A percentile compares a stretch with the other conserved stretches of the same genome.
Conservation (phyloP, 2,329 filamentous ascomycete genomes). For the Ambrosiella xylebori region DNA sequence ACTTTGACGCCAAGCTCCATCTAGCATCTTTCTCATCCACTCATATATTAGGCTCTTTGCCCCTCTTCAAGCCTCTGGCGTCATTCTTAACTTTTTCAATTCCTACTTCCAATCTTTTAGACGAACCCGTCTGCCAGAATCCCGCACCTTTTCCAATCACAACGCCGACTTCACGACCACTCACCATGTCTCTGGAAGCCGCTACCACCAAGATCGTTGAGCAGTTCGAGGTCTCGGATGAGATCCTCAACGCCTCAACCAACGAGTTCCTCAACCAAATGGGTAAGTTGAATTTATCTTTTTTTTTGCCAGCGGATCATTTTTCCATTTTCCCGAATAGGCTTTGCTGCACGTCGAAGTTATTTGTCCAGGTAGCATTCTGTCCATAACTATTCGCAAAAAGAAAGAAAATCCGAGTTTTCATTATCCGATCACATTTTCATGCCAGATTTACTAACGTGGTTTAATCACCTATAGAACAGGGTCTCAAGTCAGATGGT, state of each 20-base stretch:
- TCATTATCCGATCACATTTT: background rate
- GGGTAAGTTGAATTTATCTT: conserved; percentile 29
- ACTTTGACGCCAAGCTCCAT: conserved; percentile 14
- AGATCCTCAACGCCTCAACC: conserved; percentile 63
- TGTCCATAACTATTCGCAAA: too few species aligned
- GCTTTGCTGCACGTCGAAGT: too few species aligned
- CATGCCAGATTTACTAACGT: background rate
- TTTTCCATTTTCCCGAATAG: background rate
- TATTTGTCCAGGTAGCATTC: too few species aligned
- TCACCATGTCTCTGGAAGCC: conserved; percentile 44
- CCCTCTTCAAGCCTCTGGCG: conserved; percentile 11
- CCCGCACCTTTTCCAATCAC: conserved; percentile 28
- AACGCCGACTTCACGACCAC: conserved; percentile 35
- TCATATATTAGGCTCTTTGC: conserved; percentile 16
- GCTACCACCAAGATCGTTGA: conserved; percentile 66
- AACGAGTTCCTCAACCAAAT: conserved; percentile 77
- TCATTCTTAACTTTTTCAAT: conserved; percentile 15
- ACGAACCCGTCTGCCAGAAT: conserved; percentile 36
- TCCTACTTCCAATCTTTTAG: conserved; percentile 17
- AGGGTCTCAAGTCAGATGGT: conserved; percentile 62
- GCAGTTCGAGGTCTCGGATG: conserved; percentile 70
- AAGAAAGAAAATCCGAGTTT: background rate
- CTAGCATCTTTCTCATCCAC: conserved; percentile 26
- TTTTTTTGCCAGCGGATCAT: background rate
- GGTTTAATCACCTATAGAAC: conserved; percentile 32